Conservation (phyloP, 768 basidiomycete genomes). For the Mycena alexandri region DNA sequence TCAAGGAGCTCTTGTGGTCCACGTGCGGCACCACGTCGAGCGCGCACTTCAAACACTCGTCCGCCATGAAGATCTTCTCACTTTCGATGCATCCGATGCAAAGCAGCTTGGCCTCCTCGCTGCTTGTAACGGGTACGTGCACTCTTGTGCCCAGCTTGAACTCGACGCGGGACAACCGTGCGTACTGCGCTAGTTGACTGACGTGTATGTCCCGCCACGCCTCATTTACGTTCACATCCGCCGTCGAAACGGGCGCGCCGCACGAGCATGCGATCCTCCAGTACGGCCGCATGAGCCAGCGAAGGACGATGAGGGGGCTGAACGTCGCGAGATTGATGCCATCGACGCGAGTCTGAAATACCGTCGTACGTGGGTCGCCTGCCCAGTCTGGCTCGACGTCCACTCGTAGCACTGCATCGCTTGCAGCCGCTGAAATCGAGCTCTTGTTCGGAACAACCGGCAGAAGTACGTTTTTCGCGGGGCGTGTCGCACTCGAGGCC, state of each 20-base stretch:
- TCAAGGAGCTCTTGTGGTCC: constrained; percentile 5
- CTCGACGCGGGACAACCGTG: constrained; percentile 7
- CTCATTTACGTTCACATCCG: constrained; percentile 4
- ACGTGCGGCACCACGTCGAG: constrained; percentile 4
- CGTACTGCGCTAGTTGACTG: constrained; percentile 9
- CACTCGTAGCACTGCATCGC: constrained; percentile 7
- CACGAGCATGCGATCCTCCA: constrained; percentile 7
- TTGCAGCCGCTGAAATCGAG: constrained; percentile 1
- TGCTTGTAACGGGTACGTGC: constrained; percentile 6
- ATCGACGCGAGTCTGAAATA: constrained; percentile 9
- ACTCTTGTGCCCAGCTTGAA: constrained; percentile 9
- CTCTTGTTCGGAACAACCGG: constrained; percentile 3
- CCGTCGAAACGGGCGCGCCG: constrained; percentile 6
- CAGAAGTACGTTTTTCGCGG: constrained; percentile 4
- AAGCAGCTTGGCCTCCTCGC: constrained; percentile 8
- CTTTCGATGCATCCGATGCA: constrained; percentile 6
- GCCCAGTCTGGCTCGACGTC: constrained; percentile 7
- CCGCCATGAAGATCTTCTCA: constrained; percentile 2
- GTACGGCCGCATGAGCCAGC: constrained; percentile 7
- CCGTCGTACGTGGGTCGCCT: constrained; percentile 8
- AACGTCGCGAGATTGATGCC: constrained; percentile 9
- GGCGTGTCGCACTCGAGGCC: constrained; percentile 4
- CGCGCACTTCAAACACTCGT: constrained; percentile 9
- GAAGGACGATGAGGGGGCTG: constrained; percentile 6
- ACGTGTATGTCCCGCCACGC: constrained; percentile 8